Evolutionary conservation across 1,139 yeast genomes (phyloP).

Genomic region (Lodderomyces parapsilosis): DNA sequence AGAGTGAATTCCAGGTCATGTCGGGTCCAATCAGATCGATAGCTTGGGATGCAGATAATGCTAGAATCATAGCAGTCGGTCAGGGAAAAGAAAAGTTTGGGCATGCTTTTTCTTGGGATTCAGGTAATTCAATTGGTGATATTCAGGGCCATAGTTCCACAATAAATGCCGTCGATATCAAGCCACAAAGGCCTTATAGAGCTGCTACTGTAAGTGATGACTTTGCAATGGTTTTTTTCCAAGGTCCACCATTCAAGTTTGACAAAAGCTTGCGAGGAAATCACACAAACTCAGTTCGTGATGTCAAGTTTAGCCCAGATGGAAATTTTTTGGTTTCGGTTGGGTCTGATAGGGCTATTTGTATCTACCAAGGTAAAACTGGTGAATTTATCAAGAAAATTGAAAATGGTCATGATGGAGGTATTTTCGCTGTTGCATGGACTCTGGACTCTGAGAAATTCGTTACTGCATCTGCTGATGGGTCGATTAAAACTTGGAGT

Average conservation of each 20-base stretch:
- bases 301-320: conserved; percentile 79
- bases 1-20: conserved; percentile 80
- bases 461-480: conserved; percentile 85
- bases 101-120: conserved; percentile 88
- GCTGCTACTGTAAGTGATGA: conserved; percentile 95
- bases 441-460: conserved; percentile 53
- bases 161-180: conserved; percentile 80
- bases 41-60: conserved; percentile 90
- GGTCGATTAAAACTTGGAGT: conserved; percentile 66
- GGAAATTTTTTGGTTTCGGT: conserved; percentile 74
- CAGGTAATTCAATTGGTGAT: conserved; percentile 95
- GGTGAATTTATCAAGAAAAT: conserved; percentile 68
- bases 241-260: conserved; percentile 94
- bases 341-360: conserved; percentile 81
- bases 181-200: conserved; percentile 87
- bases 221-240: conserved; percentile 75
- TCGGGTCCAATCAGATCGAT: conserved; percentile 81
- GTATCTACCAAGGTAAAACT: conserved; percentile 80
- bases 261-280: conserved; percentile 67
- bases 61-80: conserved; percentile 90
- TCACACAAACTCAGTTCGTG: conserved; percentile 78
- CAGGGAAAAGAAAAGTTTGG: conserved; percentile 91
- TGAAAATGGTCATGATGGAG: conserved; percentile 68
- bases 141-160: conserved; percentile 90
- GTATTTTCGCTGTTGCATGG: conserved; percentile 80